phyloP scores from a whole-genome alignment of 495 filamentous ascomycete genomes.

The Penicillium flavigenum region DNA sequence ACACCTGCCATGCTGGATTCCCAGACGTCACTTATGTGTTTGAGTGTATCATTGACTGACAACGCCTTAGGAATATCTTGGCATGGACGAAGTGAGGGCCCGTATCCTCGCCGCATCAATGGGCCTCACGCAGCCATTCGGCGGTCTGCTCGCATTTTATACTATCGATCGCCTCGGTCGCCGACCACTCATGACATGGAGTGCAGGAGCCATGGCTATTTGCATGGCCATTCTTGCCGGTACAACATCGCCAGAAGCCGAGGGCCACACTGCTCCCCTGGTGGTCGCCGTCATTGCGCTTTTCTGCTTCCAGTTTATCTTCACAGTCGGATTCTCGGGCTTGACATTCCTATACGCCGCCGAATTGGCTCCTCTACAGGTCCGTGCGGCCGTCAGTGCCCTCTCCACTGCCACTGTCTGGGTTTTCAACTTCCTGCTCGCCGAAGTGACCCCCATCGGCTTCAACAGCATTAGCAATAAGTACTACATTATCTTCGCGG shows the following conservation, averaged over 20 bases:
- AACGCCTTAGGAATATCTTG: conserved; percentile 47
- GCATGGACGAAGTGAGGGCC: conserved; percentile 70
- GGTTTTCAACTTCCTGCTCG: not conserved
- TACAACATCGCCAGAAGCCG: conserved; percentile 40
- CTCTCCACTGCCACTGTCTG: not conserved
- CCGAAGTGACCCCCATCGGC: not conserved
- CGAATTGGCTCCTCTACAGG: conserved; percentile 51
- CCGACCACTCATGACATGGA: conserved; percentile 61
- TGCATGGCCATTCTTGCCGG: conserved; percentile 58
- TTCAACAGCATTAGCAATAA: not conserved
- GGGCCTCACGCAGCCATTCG: conserved; percentile 72
- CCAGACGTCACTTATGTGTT: no score
- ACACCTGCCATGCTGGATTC: no score
- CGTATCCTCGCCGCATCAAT: conserved; percentile 75
- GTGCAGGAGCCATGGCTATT: conserved; percentile 53
- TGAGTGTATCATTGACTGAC: no score
- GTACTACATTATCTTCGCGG: not conserved
- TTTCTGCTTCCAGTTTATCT: conserved; percentile 42
- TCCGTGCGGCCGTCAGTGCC: not conserved
- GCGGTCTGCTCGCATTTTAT: conserved; percentile 72
- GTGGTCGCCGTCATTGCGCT: conserved; percentile 43
- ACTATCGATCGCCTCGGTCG: conserved; percentile 72
- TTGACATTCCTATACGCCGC: conserved; percentile 65
- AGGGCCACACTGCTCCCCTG: conserved; percentile 34
- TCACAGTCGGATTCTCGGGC: conserved; percentile 55